Conservation (phyloP, 768 basidiomycete species). For the Royoungia palumana region DNA sequence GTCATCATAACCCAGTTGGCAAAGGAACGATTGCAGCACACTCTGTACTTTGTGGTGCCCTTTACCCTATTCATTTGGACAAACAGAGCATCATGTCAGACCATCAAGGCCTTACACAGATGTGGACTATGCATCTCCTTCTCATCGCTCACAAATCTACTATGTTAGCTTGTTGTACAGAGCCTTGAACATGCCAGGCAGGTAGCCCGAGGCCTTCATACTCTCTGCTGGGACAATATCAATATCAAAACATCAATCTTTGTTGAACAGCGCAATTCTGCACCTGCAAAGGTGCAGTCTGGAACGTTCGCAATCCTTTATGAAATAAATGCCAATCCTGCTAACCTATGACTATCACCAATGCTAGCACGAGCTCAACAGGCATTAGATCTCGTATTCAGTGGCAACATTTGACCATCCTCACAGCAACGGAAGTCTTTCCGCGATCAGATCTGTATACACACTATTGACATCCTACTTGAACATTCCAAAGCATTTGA, state of each 20-base stretch:
- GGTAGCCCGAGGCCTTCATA: neutral
- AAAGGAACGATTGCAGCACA: neutral
- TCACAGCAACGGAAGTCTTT: too few species aligned
- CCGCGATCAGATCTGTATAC: too few species aligned
- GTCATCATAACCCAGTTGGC: neutral
- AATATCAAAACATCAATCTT: slow-evolving; percentile 30
- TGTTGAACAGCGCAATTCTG: slow-evolving; percentile 28
- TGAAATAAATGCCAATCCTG: too few species aligned
- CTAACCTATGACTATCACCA: too few species aligned
- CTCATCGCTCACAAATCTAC: neutral
- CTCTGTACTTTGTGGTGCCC: neutral
- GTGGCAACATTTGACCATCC: too few species aligned
- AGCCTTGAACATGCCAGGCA: neutral
- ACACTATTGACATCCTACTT: too few species aligned
- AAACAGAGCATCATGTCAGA: neutral
- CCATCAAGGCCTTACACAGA: neutral
- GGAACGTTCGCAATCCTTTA: slow-evolving; percentile 19
- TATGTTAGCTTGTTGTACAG: neutral
- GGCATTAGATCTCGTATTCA: too few species aligned
- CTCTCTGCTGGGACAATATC: slow-evolving; percentile 25
- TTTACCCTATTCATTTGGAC: neutral
- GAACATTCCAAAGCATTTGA: too few species aligned
- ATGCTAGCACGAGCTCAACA: too few species aligned
- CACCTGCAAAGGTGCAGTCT: slow-evolving; percentile 34
- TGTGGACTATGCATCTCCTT: slow-evolving; percentile 2